Conservation (phyloP, 2,329 filamentous ascomycete genomes). For the Apiospora koreana region DNA sequence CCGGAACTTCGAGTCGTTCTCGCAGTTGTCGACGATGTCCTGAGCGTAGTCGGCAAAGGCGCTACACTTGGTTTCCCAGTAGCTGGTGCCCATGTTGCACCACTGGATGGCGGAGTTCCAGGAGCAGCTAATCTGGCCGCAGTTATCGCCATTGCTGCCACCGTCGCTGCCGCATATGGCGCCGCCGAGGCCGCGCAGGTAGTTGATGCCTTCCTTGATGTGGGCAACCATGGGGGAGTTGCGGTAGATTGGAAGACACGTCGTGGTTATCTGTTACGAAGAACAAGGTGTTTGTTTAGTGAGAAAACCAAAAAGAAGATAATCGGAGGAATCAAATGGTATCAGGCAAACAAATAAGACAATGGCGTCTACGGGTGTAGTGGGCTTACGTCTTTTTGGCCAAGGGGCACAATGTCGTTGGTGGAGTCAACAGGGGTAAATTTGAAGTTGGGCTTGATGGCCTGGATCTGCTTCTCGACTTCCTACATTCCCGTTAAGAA, state of each 20-base stretch:
- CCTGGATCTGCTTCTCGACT: slow-evolving; percentile 3
- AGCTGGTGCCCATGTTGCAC: slow-evolving; percentile 1
- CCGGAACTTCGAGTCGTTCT: too few species aligned
- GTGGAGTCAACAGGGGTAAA: neutral
- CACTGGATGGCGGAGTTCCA: neutral
- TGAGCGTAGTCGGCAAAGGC: neutral
- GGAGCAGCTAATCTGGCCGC: neutral
- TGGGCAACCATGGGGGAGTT: neutral
- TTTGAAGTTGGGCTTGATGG: neutral
- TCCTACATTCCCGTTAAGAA: neutral
- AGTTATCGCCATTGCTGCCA: neutral
- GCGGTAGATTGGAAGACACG: neutral
- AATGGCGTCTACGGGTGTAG: neutral
- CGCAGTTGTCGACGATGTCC: neutral
- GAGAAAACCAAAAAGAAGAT: too few species aligned
- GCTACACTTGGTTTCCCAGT: neutral
- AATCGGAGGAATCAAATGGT: too few species aligned
- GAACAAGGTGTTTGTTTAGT: neutral
- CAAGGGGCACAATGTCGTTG: neutral
- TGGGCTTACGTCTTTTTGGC: neutral
- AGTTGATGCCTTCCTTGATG: neutral
- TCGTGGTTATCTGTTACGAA: neutral
- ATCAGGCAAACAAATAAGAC: neutral
- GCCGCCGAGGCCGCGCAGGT: neutral
- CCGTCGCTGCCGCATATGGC: neutral